A percentile compares a stretch with the other conserved stretches of the same genome.
Evolutionary conservation across 2,329 filamentous ascomycete genomes (phyloP).

Genomic region (Sarocladium strictum): DNA sequence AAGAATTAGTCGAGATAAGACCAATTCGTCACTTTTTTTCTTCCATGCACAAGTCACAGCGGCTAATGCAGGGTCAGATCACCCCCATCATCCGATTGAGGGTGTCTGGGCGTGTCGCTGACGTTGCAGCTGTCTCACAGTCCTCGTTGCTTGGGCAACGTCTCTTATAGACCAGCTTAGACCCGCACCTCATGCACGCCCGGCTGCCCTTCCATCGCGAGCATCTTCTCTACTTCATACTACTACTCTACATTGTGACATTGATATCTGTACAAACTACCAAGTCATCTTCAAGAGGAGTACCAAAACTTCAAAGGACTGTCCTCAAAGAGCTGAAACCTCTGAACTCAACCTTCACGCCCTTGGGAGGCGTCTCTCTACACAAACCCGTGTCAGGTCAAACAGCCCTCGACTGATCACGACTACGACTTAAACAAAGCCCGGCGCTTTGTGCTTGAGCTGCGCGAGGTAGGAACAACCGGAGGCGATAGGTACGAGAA

Average conservation of each 20-base stretch:
- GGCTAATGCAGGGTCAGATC: constrained; percentile 9
- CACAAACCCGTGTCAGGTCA: constrained; percentile 3
- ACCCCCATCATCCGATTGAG: constrained; percentile 6
- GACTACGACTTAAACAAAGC: constrained; percentile 41
- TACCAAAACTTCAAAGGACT: background rate
- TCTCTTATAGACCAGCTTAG: constrained; percentile 1
- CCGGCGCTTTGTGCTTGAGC: constrained; percentile 77
- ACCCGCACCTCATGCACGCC: constrained; percentile 6
- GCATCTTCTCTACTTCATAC: background rate
- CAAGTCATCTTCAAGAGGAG: background rate
- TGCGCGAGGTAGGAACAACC: constrained; percentile 64
- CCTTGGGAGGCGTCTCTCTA: constrained; percentile 1
- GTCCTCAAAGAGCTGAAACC: background rate
- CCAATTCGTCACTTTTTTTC: background rate
- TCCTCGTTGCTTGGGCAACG: constrained; percentile 6
- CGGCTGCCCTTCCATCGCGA: constrained; percentile 2
- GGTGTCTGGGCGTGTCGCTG: background rate
- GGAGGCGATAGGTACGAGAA: background rate
- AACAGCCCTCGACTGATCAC: constrained; percentile 40
- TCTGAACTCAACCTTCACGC: background rate
- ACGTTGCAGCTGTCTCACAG: constrained; percentile 5
- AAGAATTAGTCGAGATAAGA: too few species aligned
- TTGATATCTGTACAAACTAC: background rate
- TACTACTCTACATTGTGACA: background rate
- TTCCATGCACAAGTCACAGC: constrained; percentile 5